These are phyloP conservation scores for Barnettozyma vustinii DNA, from an alignment of 805 yeast species.

Conservation along the genomic window DNA sequence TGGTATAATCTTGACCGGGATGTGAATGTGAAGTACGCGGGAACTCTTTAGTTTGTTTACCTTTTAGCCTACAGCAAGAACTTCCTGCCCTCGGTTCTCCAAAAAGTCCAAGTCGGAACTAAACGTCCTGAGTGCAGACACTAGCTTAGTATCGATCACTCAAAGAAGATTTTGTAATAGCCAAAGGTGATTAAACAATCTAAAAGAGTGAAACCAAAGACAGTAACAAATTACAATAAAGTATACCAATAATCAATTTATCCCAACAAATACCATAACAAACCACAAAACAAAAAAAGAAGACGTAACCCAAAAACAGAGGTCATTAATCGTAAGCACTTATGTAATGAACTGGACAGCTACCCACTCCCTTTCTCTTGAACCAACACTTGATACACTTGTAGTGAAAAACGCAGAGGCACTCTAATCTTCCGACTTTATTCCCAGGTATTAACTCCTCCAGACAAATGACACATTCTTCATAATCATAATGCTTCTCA, in stretches of 20 bases:
- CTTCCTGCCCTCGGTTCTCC: not conserved
- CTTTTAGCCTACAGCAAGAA: not conserved
- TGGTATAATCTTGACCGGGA: not conserved
- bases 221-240: not conserved
- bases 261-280: not conserved
- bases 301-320: not conserved
- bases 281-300: not conserved
- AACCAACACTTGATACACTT: constrained; percentile 91
- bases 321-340: not conserved
- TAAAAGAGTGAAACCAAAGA: not conserved
- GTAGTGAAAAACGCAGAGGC: constrained; percentile 92
- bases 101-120: not conserved
- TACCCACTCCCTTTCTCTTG: constrained; percentile 74
- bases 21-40: not conserved
- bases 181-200: not conserved
- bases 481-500: constrained; percentile 28
- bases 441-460: constrained; percentile 86
- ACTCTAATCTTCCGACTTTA: constrained; percentile 86
- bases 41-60: not conserved
- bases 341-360: constrained; percentile 73
- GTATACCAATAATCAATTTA: not conserved
- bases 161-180: not conserved
- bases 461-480: constrained; percentile 91
- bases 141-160: too few relatives aligned
- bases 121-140: too few relatives aligned